Percentiles rank a stretch among this genome's conserved stretches.
Conservation (phyloP, 2,329 filamentous ascomycete species). For the Colletotrichum musicola region DNA sequence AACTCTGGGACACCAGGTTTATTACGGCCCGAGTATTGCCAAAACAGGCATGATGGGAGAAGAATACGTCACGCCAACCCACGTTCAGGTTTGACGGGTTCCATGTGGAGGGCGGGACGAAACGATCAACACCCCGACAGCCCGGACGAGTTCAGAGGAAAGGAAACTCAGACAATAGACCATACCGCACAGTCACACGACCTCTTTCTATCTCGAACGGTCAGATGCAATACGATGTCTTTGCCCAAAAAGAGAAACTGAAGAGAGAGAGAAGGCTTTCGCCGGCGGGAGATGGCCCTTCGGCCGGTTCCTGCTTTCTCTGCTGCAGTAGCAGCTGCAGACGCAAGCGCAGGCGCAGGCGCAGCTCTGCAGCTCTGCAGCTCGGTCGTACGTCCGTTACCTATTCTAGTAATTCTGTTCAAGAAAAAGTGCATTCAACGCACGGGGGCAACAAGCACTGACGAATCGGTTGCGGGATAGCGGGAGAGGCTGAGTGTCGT, state of each 20-base stretch:
- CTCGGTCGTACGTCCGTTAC: conserved; percentile 49
- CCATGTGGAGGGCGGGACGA: conserved; percentile 60
- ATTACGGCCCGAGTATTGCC: conserved; percentile 71
- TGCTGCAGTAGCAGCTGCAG: conserved; percentile 56
- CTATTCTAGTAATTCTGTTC: conserved; percentile 13
- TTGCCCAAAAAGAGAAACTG: too few species aligned
- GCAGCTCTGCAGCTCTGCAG: conserved; percentile 67
- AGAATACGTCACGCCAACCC: conserved; percentile 61
- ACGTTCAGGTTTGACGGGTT: too few species aligned
- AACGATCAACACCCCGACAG: conserved; percentile 60
- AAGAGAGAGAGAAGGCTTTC: too few species aligned
- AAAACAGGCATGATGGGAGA: conserved; percentile 63
- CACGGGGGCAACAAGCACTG: conserved; percentile 3
- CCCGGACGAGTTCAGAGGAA: conserved; percentile 62
- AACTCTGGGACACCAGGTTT: conserved; percentile 67
- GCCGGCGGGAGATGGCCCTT: conserved; percentile 50
- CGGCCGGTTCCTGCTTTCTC: conserved; percentile 63
- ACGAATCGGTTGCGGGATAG: conserved; percentile 7
- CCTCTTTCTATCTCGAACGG: too few species aligned
- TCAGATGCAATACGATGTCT: too few species aligned
- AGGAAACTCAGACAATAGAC: too few species aligned
- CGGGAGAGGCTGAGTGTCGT: conserved; percentile 42
- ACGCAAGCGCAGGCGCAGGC: conserved; percentile 59
- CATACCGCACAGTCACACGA: too few species aligned
- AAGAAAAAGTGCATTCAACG: too few species aligned